Evolutionary conservation across 306 rosid genomes (phyloP).

Genomic region (Erythrophleum fordii): DNA sequence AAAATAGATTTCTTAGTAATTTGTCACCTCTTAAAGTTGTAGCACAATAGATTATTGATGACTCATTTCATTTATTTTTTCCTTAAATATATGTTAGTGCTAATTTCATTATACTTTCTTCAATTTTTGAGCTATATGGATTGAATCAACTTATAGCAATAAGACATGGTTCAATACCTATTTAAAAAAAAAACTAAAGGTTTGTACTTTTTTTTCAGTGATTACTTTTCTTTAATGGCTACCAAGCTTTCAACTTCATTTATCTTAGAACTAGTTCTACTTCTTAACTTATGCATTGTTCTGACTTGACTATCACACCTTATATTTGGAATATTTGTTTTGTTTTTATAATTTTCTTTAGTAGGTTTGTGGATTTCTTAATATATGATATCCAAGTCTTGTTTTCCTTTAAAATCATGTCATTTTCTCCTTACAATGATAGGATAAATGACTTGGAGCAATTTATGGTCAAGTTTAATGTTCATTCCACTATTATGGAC

Average conservation of each 20-base stretch:
- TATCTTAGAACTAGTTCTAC: neutral
- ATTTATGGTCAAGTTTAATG: neutral
- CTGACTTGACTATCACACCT: too few relatives aligned
- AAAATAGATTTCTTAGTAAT: conserved; percentile 20
- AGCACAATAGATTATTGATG: conserved; percentile 17
- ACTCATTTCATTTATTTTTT: conserved; percentile 8
- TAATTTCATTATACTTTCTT: conserved; percentile 90
- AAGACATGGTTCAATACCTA: conserved; percentile 94
- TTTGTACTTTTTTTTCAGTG: conserved; percentile 15
- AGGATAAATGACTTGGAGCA: conserved; percentile 3
- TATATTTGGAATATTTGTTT: neutral
- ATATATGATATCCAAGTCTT: too few relatives aligned
- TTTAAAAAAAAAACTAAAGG: conserved; percentile 94
- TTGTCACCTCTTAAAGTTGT: conserved; percentile 31
- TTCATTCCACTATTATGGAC: neutral
- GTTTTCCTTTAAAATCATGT: too few relatives aligned
- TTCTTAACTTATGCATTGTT: neutral
- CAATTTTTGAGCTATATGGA: conserved; percentile 97
- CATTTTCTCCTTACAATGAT: too few relatives aligned
- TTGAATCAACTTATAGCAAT: conserved; percentile 91
- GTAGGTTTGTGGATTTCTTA: too few relatives aligned
- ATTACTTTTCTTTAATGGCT: neutral
- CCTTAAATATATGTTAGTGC: conserved; percentile 89
- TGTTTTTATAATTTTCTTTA: too few relatives aligned
- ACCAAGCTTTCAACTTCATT: neutral